Evolutionary conservation across 345 rosid genomes (phyloP).

Genomic region (Hibiscus trionum): DNA sequence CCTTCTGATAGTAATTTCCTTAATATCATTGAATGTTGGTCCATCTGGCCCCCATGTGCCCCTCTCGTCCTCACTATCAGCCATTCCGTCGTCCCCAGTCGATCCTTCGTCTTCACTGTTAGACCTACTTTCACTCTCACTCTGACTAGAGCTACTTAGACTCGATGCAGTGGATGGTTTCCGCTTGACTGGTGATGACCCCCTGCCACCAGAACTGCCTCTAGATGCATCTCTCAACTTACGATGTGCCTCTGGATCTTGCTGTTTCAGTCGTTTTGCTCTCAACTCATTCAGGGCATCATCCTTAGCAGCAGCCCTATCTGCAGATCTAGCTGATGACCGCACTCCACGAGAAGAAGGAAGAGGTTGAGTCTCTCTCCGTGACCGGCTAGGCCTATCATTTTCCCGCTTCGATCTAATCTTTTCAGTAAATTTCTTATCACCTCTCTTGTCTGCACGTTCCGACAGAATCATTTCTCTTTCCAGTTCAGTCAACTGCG

Average conservation of each 20-base stretch:
- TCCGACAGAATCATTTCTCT: constrained; percentile 90
- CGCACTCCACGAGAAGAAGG: constrained; percentile 65
- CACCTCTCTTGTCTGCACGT: constrained; percentile 86
- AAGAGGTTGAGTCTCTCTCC: constrained; percentile 59
- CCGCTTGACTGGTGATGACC: constrained; percentile 59
- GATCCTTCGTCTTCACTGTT: constrained; percentile 87
- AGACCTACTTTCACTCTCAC: constrained; percentile 78
- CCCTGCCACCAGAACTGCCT: constrained; percentile 52
- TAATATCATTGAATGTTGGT: constrained; percentile 71
- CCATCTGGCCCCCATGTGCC: constrained; percentile 41
- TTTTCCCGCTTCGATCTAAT: constrained; percentile 68
- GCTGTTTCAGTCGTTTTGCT: constrained; percentile 89
- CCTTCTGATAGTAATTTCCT: constrained; percentile 76
- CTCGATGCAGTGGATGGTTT: constrained; percentile 53
- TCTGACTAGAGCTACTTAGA: constrained; percentile 79
- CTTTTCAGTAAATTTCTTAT: constrained; percentile 76
- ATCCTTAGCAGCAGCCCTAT: constrained; percentile 89
- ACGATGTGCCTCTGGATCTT: constrained; percentile 79
- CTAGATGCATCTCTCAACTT: constrained; percentile 71
- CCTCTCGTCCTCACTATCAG: constrained; percentile 89
- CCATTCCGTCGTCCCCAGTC: constrained; percentile 73
- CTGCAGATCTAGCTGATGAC: constrained; percentile 84
- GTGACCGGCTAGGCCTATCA: constrained; percentile 50
- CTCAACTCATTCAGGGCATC: constrained; percentile 83
- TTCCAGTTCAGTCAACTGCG: constrained; percentile 73